Conservation (phyloP, 441 rosid genomes). For the Brassica balearica region DNA sequence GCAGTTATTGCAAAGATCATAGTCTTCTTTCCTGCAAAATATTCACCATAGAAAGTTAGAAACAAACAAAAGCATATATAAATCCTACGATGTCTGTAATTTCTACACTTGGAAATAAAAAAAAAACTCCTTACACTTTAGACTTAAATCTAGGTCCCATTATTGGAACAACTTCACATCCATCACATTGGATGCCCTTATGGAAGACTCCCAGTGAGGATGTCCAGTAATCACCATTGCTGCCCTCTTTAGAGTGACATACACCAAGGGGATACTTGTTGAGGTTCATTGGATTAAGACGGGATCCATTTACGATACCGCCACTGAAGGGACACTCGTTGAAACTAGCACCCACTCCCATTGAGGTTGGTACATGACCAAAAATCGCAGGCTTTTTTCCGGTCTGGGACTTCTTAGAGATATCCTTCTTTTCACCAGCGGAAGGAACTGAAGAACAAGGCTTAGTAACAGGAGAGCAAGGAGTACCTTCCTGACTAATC, state of each 20-base stretch:
- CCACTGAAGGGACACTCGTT: not conserved
- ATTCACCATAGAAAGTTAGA: not conserved
- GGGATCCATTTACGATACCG: not conserved
- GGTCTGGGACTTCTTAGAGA: conserved; percentile 30
- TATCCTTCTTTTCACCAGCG: conserved; percentile 39
- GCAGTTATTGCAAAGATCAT: conserved; percentile 84
- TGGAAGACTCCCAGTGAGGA: conserved; percentile 61
- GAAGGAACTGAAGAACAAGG: conserved; percentile 45
- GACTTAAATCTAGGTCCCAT: conserved; percentile 93
- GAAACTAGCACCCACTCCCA: not conserved
- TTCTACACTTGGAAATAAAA: conserved; percentile 6
- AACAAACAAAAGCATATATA: conserved; percentile 14
- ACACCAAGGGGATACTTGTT: conserved; percentile 24
- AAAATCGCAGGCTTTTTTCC: conserved; percentile 27
- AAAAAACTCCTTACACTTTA: conserved; percentile 71
- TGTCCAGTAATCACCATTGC: conserved; percentile 45
- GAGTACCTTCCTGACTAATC: conserved; percentile 20
- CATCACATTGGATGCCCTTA: conserved; percentile 82
- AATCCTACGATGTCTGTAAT: not conserved
- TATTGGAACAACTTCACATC: conserved; percentile 87
- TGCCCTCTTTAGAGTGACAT: conserved; percentile 42
- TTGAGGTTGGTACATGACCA: not conserved
- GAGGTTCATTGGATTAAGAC: conserved; percentile 9
- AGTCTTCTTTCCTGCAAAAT: conserved; percentile 70
- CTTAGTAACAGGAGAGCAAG: conserved; percentile 30